Percentiles rank a stretch among this genome's conserved stretches.
Evolutionary conservation across 768 basidiomycete genomes (phyloP).

Genomic region (Coprinopsis cinerea): DNA sequence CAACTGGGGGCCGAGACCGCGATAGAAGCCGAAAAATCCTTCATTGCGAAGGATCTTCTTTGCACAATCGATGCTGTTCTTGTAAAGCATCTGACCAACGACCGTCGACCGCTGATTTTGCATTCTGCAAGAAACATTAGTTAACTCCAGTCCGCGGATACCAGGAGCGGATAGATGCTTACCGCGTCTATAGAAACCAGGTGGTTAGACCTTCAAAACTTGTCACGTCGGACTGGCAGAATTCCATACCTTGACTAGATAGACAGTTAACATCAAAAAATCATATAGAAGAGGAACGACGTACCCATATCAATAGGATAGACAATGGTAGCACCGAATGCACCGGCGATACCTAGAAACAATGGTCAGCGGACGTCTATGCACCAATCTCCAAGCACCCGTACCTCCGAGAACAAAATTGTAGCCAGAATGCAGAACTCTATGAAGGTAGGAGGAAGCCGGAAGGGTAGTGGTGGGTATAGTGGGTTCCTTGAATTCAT

Average conservation of each 20-base stretch:
- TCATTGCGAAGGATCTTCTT: conserved; percentile 92
- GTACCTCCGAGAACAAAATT: conserved; percentile 83
- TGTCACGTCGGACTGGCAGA: background rate
- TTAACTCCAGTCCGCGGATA: background rate
- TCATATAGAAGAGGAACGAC: conserved; percentile 24
- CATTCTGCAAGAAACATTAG: conserved; percentile 62
- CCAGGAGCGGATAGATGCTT: conserved; percentile 11
- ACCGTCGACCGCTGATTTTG: conserved; percentile 97
- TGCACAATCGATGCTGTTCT: conserved; percentile 94
- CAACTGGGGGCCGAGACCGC: conserved; percentile 91
- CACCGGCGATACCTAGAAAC: conserved; percentile 76
- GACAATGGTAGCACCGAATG: conserved; percentile 93
- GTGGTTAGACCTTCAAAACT: conserved; percentile 3
- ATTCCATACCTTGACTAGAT: conserved; percentile 64
- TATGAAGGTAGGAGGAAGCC: conserved; percentile 42
- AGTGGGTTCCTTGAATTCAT: conserved; percentile 35
- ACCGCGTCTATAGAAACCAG: conserved; percentile 50
- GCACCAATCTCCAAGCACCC: conserved; percentile 13
- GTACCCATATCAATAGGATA: conserved; percentile 92
- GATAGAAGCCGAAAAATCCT: conserved; percentile 92
- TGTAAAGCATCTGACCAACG: conserved; percentile 94
- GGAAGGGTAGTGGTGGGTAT: conserved; percentile 20
- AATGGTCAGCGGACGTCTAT: conserved; percentile 3
- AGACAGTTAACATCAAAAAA: background rate
- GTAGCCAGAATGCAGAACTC: conserved; percentile 68